Percentiles rank a stretch among this genome's conserved stretches.
Evolutionary conservation across 176 grass and related monocot genomes (phyloP).

Genomic region (Luzula sylvatica): DNA sequence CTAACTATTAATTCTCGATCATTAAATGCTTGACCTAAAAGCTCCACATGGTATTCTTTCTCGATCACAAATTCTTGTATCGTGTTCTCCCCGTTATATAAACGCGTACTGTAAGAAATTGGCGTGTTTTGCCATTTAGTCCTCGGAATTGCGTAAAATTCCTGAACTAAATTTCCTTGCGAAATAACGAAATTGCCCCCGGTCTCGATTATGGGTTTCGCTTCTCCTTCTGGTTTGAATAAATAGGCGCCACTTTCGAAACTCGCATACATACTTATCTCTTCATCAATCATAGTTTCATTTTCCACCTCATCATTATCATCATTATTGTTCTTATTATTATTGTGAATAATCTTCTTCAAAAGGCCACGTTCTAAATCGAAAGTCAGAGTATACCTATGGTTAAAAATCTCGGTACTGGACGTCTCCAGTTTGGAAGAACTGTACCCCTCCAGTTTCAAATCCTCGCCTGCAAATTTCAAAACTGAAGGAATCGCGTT

Average conservation of each 20-base stretch:
- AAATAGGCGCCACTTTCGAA: slow-evolving; percentile 85
- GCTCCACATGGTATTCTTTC: slow-evolving; percentile 97
- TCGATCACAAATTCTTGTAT: slow-evolving; percentile 80
- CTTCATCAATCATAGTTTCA: slow-evolving; percentile 62
- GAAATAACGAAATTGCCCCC: slow-evolving; percentile 72
- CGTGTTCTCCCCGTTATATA: slow-evolving; percentile 54
- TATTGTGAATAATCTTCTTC: slow-evolving; percentile 28
- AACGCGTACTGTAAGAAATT: slow-evolving; percentile 73
- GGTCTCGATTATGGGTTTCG: slow-evolving; percentile 50
- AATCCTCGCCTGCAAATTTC: slow-evolving; percentile 35
- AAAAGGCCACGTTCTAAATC: slow-evolving; percentile 66
- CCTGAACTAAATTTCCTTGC: slow-evolving; percentile 79
- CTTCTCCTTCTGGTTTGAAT: slow-evolving; percentile 87
- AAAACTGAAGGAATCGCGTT: slow-evolving; percentile 53
- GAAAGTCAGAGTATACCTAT: slow-evolving; percentile 62
- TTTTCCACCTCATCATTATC: slow-evolving; percentile 34
- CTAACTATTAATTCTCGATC: slow-evolving; percentile 78
- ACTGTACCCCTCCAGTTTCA: slow-evolving; percentile 52
- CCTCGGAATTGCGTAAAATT: slow-evolving; percentile 76
- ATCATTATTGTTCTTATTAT: no score
- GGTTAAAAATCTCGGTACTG: slow-evolving; percentile 54
- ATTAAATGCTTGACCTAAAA: slow-evolving; percentile 60
- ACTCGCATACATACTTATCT: slow-evolving; percentile 85
- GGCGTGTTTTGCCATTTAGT: slow-evolving; percentile 58
- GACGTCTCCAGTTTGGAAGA: slow-evolving; percentile 72